These are phyloP conservation scores for Coemansia biformis DNA, from an alignment of 192 early-diverging fungal genomes.

Conservation along the genomic window DNA sequence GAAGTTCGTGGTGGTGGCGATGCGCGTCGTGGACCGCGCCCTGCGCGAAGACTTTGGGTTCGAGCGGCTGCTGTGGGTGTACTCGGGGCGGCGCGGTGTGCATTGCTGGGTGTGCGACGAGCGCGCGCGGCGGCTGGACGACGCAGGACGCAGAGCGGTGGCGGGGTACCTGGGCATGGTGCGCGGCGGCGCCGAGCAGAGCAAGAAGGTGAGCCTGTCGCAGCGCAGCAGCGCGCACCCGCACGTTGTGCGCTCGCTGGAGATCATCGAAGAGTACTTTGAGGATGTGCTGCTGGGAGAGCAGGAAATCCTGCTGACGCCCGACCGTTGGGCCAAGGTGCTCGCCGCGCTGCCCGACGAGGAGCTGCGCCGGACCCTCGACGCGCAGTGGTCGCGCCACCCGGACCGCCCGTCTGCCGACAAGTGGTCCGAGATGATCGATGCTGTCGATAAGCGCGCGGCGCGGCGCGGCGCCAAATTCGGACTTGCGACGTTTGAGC, in stretches of 20 bases:
- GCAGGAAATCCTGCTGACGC: constrained; percentile 64
- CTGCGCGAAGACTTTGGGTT: constrained; percentile 94
- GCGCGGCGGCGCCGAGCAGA: constrained; percentile 69
- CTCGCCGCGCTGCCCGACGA: constrained; percentile 74
- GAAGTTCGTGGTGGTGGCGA: constrained; percentile 88
- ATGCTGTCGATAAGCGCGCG: constrained; percentile 34
- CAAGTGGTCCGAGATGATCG: constrained; percentile 49
- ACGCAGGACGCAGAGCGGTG: constrained; percentile 75
- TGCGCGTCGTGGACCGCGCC: constrained; percentile 77
- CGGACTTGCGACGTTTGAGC: constrained; percentile 36
- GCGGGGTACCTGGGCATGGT: constrained; percentile 78
- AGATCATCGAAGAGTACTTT: constrained; percentile 71
- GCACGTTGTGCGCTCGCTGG: constrained; percentile 50
- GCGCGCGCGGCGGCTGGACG: constrained; percentile 69
- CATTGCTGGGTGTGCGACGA: constrained; percentile 98
- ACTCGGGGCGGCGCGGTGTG: constrained; percentile 92
- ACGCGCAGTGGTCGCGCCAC: constrained; percentile 37
- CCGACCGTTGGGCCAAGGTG: constrained; percentile 68
- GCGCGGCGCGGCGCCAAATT: constrained; percentile 30
- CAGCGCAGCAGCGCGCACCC: constrained; percentile 59
- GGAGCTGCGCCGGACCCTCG: constrained; percentile 40
- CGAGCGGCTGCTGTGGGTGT: constrained; percentile 88
- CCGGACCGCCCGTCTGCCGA: constrained; percentile 34
- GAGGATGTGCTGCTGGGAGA: constrained; percentile 60
- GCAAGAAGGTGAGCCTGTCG: constrained; percentile 67